Conservation (phyloP, 2,329 filamentous ascomycete genomes). For the Corynespora cassiicola region DNA sequence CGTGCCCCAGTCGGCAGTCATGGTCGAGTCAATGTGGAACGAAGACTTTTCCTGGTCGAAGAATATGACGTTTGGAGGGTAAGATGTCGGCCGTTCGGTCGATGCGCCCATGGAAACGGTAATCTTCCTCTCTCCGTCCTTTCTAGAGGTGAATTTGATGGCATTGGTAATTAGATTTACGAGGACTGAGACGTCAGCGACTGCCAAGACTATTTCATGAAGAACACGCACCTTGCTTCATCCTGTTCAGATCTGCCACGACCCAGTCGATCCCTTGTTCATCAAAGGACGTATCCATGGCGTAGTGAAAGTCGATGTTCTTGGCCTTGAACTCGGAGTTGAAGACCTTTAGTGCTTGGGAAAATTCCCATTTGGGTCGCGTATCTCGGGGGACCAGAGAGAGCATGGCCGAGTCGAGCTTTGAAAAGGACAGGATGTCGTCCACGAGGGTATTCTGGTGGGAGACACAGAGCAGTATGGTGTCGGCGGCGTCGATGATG, state of each 20-base stretch:
- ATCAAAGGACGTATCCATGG: conserved; percentile 50
- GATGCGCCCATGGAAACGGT: conserved; percentile 51
- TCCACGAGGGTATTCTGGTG: conserved; percentile 56
- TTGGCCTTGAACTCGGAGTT: conserved; percentile 47
- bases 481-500: conserved; percentile 43
- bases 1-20: conserved; percentile 48
- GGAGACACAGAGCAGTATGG: conserved; percentile 51
- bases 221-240: conserved; percentile 37
- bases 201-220: too few species aligned
- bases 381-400: conserved; percentile 43
- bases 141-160: conserved; percentile 54
- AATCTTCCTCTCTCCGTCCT: conserved; percentile 46
- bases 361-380: conserved; percentile 46
- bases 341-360: conserved; percentile 47
- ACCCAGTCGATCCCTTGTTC: conserved; percentile 47
- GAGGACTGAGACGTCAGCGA: conserved; percentile 44
- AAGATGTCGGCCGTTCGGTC: conserved; percentile 44
- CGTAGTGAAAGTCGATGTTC: conserved; percentile 45
- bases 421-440: conserved; percentile 56
- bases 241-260: conserved; percentile 43
- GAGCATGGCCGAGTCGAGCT: conserved; percentile 55
- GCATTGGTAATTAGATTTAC: conserved; percentile 54
- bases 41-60: conserved; percentile 45
- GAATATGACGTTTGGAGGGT: conserved; percentile 54
- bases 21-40: conserved; percentile 50